Base-by-base conservation (phyloP, 345 rosid species). In the Populus deltoides region DNA sequence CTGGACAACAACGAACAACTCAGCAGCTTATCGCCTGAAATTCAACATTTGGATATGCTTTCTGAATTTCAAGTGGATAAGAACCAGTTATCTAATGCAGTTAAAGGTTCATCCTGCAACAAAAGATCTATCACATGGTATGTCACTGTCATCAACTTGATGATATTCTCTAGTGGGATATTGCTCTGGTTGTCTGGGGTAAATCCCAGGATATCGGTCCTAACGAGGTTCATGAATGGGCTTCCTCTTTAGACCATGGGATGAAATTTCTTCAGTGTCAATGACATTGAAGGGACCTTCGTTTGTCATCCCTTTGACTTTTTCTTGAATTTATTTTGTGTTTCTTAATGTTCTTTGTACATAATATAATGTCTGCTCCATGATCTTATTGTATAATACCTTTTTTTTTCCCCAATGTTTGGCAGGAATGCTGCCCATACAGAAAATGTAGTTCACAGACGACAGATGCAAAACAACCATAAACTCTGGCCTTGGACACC, bases 1-100 rank as follows among this genome's bases (percentile, higher is more conserved):
- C 82, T 88, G 25, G 90, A 90, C 88, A 84, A 86, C 78, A 89
- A 91, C 57, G 65, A 77, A 72, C 84, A 78, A 71, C 87, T 91
- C 43, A 83, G 75, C 16, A 38, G 47, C 76, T 72, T 79, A 38
- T 81, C 88, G 69, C 83, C 88, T n/a, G 88, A 86, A 72, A 65
- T 84, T 15, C 47, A 78, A 25, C 78, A 88, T 74, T 85, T 88
- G 75, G 82, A 78, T 71, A 70, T 39, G 70, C 61, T 82, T 79
- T 86, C 91, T 68, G 89, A 86, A 78, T 67, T 78, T 72, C 90
- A 84, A 79, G 79, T 80, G 41, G 84, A 87, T 77, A 87, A 86
- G 73, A 82, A 65, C 53, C 86, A 81, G 45, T 78, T 82, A 51
- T 66, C 78, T 8, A 35, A 45, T 83, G 83, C 80, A 78, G 68